Conservation (phyloP, 129 eudicot species). For the Helichrysum umbraculigerum region DNA sequence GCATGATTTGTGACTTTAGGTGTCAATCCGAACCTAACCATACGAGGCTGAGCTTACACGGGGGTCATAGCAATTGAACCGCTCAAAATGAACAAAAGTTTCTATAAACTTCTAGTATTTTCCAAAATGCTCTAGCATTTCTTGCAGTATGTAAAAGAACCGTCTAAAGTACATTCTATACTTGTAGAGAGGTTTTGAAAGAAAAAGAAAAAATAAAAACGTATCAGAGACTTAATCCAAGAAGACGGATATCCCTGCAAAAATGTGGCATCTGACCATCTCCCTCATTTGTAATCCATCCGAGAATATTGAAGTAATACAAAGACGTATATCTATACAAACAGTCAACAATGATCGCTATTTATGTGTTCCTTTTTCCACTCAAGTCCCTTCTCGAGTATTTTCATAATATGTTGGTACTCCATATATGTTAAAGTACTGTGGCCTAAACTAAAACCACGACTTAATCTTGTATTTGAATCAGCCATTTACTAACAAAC, state of each 20-base stretch:
- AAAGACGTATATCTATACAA: not conserved
- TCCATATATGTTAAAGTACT: not conserved
- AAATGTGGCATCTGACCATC: not conserved
- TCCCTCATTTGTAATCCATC: no score
- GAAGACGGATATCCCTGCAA: not conserved
- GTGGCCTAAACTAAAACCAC: not conserved
- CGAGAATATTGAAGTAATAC: not conserved
- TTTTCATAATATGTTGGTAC: not conserved
- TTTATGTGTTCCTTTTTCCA: not conserved
- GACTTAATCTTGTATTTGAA: slow-evolving; percentile 2
- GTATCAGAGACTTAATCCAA: not conserved
- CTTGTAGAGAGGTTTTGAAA: not conserved
- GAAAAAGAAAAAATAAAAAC: not conserved
- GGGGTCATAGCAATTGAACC: not conserved
- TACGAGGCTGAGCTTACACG: not conserved
- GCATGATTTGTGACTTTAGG: not conserved
- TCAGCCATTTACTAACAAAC: not conserved
- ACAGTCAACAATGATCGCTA: not conserved
- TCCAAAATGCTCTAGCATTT: not conserved
- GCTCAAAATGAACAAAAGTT: not conserved
- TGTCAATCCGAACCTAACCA: not conserved
- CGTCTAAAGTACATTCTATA: not conserved
- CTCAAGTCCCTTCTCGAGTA: not conserved
- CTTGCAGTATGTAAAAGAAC: not conserved
- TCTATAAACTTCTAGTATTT: not conserved